These are phyloP conservation scores for Boletellus sp. DNA, from an alignment of 1,284 basidiomycete species.

Conservation along the genomic window DNA sequence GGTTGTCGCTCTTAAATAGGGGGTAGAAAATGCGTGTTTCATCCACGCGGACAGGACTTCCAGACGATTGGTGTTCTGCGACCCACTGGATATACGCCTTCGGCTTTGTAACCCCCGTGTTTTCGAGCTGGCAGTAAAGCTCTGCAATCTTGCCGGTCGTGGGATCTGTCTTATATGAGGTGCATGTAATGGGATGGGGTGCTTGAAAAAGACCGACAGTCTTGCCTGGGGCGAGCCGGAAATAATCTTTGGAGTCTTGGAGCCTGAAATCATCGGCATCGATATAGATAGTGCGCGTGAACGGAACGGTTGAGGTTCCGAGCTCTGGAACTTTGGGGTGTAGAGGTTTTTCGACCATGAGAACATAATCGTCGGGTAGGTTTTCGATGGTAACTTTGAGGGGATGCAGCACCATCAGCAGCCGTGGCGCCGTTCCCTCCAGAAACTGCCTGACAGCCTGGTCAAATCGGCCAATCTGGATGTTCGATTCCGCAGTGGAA, in stretches of 20 bases:
- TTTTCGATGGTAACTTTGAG: conserved; percentile 92
- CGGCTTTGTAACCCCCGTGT: conserved; percentile 74
- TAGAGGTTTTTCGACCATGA: conserved; percentile 86
- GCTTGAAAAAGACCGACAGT: conserved; percentile 95
- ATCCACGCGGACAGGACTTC: conserved; percentile 80
- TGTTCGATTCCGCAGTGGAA: conserved; percentile 82
- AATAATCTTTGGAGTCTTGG: conserved; percentile 93
- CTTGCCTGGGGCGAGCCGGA: conserved; percentile 95
- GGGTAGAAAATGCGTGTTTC: conserved; percentile 92
- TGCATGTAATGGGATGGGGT: conserved; percentile 94
- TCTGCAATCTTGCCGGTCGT: conserved; percentile 72
- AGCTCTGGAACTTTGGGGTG: conserved; percentile 93
- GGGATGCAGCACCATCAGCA: conserved; percentile 91
- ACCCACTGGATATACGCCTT: conserved; percentile 99
- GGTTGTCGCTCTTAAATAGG: conserved; percentile 93
- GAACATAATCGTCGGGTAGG: conserved; percentile 80
- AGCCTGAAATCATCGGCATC: conserved; percentile 92
- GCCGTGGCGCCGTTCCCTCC: conserved; percentile 83
- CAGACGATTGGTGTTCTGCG: conserved; percentile 74
- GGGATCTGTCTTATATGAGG: conserved; percentile 77
- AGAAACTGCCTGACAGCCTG: conserved; percentile 87
- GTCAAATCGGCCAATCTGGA: conserved; percentile 88
- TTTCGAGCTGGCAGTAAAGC: conserved; percentile 78
- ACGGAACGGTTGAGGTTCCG: conserved; percentile 81
- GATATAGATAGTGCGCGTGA: conserved; percentile 90